Conservation (phyloP, 257 asterid genomes). For the Jacaranda mimosifolia region DNA sequence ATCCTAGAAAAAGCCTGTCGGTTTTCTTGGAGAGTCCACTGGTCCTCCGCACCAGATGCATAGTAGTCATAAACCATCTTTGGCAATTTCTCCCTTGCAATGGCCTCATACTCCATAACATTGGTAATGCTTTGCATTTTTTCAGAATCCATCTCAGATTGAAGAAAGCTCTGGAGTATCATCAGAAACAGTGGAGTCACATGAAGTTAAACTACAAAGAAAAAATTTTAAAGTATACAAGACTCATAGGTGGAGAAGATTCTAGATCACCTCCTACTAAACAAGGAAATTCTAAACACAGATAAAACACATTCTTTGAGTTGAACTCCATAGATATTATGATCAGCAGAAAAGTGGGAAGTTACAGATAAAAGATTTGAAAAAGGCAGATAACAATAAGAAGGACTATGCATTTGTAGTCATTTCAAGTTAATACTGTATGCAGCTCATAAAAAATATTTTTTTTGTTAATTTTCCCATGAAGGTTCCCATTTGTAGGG, state of each 20-base stretch:
- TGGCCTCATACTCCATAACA: slow-evolving; percentile 67
- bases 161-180: slow-evolving; percentile 5
- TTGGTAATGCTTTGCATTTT: slow-evolving; percentile 69
- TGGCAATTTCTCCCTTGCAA: slow-evolving; percentile 67
- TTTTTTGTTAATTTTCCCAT: too few species aligned
- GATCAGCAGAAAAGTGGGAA: too few species aligned
- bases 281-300: not conserved
- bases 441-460: too few species aligned
- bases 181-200: slow-evolving; percentile 27
- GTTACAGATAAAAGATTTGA: too few species aligned
- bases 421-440: too few species aligned
- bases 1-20: slow-evolving; percentile 70
- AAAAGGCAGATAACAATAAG: too few species aligned
- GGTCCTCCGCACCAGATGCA: slow-evolving; percentile 81
- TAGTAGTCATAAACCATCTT: slow-evolving; percentile 78
- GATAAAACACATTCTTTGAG: not conserved
- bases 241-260: not conserved
- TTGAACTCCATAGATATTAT: too few species aligned
- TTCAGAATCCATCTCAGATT: slow-evolving; percentile 28
- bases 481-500: too few species aligned
- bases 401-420: too few species aligned
- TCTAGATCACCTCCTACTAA: not conserved
- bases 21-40: slow-evolving; percentile 79
- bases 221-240: not conserved
- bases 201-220: not conserved